phyloP scores from a whole-genome alignment of 129 eudicot species.

The Helianthus tuberosus region DNA sequence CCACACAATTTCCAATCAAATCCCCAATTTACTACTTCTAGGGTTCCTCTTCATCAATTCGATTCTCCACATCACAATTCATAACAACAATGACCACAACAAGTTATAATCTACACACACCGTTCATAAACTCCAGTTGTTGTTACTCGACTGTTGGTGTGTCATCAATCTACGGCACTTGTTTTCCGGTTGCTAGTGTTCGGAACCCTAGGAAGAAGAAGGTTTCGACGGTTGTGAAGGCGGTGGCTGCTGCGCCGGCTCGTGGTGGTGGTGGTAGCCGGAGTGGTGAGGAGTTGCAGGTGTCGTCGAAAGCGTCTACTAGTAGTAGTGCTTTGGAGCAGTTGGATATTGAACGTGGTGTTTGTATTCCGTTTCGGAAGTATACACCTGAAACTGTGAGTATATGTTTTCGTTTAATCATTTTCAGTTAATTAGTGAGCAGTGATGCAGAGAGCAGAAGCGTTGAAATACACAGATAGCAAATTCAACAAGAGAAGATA shows the following conservation, averaged over 20 bases:
- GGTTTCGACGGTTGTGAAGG: slow-evolving; percentile 27
- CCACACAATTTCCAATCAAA: background rate
- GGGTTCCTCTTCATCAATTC: background rate
- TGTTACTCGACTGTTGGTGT: slow-evolving; percentile 25
- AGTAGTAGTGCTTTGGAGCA: slow-evolving; percentile 76
- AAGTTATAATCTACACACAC: slow-evolving; percentile 16
- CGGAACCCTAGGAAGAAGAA: slow-evolving; percentile 12
- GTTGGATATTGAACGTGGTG: slow-evolving; percentile 96
- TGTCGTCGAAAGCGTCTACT: slow-evolving; percentile 15
- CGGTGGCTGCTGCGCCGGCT: slow-evolving; percentile 30
- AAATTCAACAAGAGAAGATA: too few species aligned
- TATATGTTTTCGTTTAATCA: background rate
- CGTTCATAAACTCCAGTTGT: slow-evolving; percentile 25
- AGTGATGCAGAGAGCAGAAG: too few species aligned
- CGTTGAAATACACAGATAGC: too few species aligned
- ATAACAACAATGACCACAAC: slow-evolving; percentile 13
- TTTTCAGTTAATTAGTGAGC: too few species aligned
- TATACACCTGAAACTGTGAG: slow-evolving; percentile 62
- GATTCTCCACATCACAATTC: background rate
- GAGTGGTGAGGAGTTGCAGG: slow-evolving; percentile 18
- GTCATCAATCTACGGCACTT: slow-evolving; percentile 1
- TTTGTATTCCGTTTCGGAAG: slow-evolving; percentile 95
- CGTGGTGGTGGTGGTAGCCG: slow-evolving; percentile 26
- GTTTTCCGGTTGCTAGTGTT: slow-evolving; percentile 27
- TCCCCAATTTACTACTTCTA: slow-evolving; percentile 7